Base-by-base conservation (phyloP, 805 yeast species). In the Candida khao-thaluensis region DNA sequence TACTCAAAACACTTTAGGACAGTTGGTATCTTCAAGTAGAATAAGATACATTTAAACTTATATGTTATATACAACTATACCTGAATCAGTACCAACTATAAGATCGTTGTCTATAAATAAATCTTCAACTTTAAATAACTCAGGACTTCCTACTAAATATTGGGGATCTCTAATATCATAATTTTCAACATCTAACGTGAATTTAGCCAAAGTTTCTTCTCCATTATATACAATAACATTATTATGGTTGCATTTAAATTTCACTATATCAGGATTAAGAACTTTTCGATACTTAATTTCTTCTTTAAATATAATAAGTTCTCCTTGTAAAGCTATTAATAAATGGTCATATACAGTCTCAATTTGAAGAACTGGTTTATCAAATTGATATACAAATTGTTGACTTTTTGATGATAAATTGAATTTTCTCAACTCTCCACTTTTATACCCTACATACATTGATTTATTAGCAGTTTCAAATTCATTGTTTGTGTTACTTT, bases 401-500 rank as follows among this genome's bases (percentile, higher is more conserved):
- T 10, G 32, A 18, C 17, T 49, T 49, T 38, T 53, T 47, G 26
- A 42, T 35, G 35, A 45, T 2, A 58, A 22, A 30, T 52, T 42
- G 39, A 46, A 59, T 37, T 49, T 56, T 41, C 54, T 53, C 22
- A 60, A 50, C 4, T 40, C 42, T 2, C 76, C 76, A 32, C 69
- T 62, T 22, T 45, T 51, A 47, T 70, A 59, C 1, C 71, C 84
- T 2, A 72, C 74, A 17, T 65, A 54, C 3, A 74, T 52, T 3
- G 48, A 43, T 44, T 71, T 73, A 0, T 71, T 79, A 6, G 55
- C 59, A 14, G 77, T 72, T 20, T 74, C 85, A 51, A 62, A 74
- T 43, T 78, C 81, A 5, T 14, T 11, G n/a, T 30, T 30, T 12
- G 20, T 23, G 11, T 5, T 16, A 16, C 11, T 11, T 14, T 3